Base-by-base conservation (phyloP, 2,329 filamentous ascomycete genomes). In the Sporothrix pallida region DNA sequence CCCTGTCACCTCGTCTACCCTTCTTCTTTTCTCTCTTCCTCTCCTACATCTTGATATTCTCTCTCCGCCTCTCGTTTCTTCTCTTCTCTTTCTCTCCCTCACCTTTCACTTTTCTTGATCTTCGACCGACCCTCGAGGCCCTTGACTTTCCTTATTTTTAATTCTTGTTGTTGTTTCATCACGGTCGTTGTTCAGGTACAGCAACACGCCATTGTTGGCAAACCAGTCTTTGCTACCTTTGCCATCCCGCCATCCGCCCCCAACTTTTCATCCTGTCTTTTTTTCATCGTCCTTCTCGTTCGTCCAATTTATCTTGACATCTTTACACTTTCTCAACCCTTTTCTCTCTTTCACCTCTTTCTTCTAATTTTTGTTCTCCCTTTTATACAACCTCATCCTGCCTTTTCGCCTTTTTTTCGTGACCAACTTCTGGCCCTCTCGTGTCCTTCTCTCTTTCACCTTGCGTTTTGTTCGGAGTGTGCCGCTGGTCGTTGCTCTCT, bases 191-290 rank as follows among this genome's bases (percentile, higher is more conserved):
- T 31, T 69, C 48, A 69, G 67, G 65, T 23, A 54, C 31, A 71
- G 48, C 74, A 48, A 76, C 76, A 77, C 71, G 67, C 72, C 67
- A 46, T 58, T 44, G 17, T 58, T 23, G 68, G 44, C 31, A 70
- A 58, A 5, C 31, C 31, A 37, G 7, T 26, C 23, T 7, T 37
- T 37, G 31, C 31, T 37, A 37, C 7, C 31, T 37, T 37, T 37
- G 31, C 54, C 50, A 15, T 56, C 54, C 42, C 20, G 37, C 20
- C 13, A 31, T 26, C 44, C 54, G 15, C 54, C 60, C 31, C 31
- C 31, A 7, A 37, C 31, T 20, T 60, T 69, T 50, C 52, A 48
- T 70, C 20, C 67, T 20, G 37, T 2, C 62, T 48, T 44, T 48
- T 20, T 26, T 5, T 20, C 6, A 2, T 12, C 52, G 9, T 56